phyloP scores from a whole-genome alignment of 1,284 basidiomycete species.

The Trametes versicolor region DNA sequence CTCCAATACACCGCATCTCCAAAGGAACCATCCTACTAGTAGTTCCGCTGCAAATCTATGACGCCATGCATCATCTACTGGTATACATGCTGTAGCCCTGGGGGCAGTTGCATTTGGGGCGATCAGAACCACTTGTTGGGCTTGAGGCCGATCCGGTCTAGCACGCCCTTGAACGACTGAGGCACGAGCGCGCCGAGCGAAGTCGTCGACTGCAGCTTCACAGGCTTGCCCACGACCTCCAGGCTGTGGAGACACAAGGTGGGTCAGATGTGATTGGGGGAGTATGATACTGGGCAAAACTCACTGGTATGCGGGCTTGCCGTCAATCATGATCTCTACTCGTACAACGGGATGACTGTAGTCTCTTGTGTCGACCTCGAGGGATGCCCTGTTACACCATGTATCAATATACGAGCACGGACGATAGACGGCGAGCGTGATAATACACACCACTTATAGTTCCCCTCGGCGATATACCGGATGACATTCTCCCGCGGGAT shows the following conservation, averaged over 20 bases:
- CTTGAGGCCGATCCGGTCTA: constrained; percentile 63
- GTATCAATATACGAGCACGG: not conserved
- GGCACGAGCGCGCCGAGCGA: constrained; percentile 60
- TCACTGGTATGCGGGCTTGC: constrained; percentile 66
- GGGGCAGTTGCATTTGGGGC: not conserved
- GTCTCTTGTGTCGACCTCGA: constrained; percentile 80
- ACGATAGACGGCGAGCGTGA: no score
- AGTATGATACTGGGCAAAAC: constrained; percentile 31
- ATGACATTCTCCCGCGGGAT: constrained; percentile 71
- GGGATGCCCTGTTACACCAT: constrained; percentile 60
- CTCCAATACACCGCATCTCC: not conserved
- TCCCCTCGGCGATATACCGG: constrained; percentile 71
- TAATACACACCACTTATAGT: constrained; percentile 64
- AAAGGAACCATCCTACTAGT: constrained; percentile 9
- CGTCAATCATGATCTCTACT: constrained; percentile 73
- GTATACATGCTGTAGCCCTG: not conserved
- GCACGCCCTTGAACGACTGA: constrained; percentile 59
- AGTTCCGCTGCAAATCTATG: constrained; percentile 12
- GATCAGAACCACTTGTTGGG: constrained; percentile 62
- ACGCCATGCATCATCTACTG: constrained; percentile 7
- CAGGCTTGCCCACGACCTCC: constrained; percentile 58
- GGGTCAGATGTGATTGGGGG: not conserved
- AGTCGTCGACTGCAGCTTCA: constrained; percentile 54
- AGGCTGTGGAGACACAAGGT: constrained; percentile 45
- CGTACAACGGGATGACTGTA: constrained; percentile 61